Evolutionary conservation across 371 early-diverging fungal genomes (phyloP).

Genomic region (Amoeboaphelidium protococcarum): DNA sequence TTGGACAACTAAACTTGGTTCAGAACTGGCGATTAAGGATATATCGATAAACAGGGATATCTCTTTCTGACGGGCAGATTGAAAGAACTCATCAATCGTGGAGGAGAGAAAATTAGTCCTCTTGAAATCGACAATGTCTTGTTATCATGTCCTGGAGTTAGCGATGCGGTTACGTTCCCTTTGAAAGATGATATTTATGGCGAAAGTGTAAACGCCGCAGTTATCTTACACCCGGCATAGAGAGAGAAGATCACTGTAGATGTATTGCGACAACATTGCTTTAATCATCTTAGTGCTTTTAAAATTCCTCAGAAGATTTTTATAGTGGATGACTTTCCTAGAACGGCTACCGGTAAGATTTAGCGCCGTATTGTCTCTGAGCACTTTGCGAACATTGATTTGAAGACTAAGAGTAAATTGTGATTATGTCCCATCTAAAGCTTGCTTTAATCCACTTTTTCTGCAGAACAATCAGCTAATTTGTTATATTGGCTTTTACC

Average conservation of each 20-base stretch:
- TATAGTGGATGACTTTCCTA: slow-evolving; percentile 35
- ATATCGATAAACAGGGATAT: slow-evolving; percentile 13
- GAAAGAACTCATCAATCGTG: slow-evolving; percentile 53
- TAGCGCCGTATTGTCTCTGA: too few species aligned
- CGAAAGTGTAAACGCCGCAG: slow-evolving; percentile 50
- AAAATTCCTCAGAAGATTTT: slow-evolving; percentile 48
- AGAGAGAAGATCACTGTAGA: slow-evolving; percentile 14
- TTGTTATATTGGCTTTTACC: too few species aligned
- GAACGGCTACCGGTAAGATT: slow-evolving; percentile 47
- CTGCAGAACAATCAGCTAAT: too few species aligned
- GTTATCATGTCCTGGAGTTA: slow-evolving; percentile 32
- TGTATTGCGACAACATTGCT: slow-evolving; percentile 20
- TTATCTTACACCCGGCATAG: slow-evolving; percentile 22
- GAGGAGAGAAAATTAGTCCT: slow-evolving; percentile 52
- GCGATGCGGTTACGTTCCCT: slow-evolving; percentile 49
- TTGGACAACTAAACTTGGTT: slow-evolving; percentile 24
- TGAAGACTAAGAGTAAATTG: too few species aligned
- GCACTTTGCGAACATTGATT: too few species aligned
- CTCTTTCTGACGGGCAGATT: slow-evolving; percentile 43
- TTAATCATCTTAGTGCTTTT: slow-evolving; percentile 32
- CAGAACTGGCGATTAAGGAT: slow-evolving; percentile 57
- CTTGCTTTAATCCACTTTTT: too few species aligned
- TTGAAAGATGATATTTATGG: slow-evolving; percentile 47
- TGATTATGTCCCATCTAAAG: too few species aligned
- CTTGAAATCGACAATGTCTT: slow-evolving; percentile 53